Evolutionary conservation across 164 flowering plant genomes (phyloP), one percentile per base, ranked within the genome.

Genomic region (Chimonanthus salicifolius): DNA sequence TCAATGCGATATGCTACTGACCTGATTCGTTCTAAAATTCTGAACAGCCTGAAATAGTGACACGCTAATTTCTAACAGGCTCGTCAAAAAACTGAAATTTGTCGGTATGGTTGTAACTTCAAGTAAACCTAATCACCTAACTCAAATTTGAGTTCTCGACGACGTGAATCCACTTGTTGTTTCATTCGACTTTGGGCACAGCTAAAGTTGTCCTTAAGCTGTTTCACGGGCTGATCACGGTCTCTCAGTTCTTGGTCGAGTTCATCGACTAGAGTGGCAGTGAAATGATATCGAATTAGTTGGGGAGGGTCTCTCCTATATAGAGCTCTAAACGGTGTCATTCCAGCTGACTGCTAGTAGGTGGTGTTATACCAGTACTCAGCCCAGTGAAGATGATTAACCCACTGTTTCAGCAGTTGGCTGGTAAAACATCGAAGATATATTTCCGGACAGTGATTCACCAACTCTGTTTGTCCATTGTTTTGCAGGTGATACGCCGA

Each of bases 391-490:
- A 68, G n/a, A 33, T 51, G 47, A 9, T 48, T 47, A 9, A 68
- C 50, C 70, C 70, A 68, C 15, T 47, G 3, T 7, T 47, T 47
- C 47, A 11, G 58, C 4, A 47, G 20, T 5, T 47, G 21, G 15
- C 13, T 13, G 7, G 70, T 15, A 47, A 68, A 68, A 18, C 70
- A 68, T 16, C 58, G 1, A 16, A 68, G 45, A 21, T 48, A 68
- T 4, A 15, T n/a, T 47, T 51, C 33, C 33, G 48, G n/a, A 5
- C 3, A 4, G 20, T 2, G 21, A 18, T 47, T 68, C 6, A 68
- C 51, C 45, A 68, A 43, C 51, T 68, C 70, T 16, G 51, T 47
- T 68, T 68, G 70, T 2, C 70, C 70, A 47, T 68, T 0, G 20
- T 44, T 16, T 47, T 68, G 51, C 11, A 3, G 51, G 8, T 5